Conservation (phyloP, 768 basidiomycete genomes). For the Polyporus arcularius region DNA sequence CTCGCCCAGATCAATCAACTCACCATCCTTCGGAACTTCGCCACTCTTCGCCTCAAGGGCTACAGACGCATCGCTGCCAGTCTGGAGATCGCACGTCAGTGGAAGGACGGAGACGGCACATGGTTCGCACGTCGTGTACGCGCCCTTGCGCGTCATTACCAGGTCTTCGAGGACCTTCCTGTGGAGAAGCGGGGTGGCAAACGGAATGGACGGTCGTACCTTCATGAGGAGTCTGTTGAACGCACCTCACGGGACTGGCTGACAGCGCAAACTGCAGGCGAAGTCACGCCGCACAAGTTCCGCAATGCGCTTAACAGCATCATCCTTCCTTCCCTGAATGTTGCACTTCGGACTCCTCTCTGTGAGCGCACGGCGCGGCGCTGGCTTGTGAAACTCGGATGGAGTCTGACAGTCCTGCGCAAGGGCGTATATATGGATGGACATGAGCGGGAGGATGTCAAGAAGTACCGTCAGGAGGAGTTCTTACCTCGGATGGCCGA, state of each 20-base stretch:
- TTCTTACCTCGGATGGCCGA: constrained; percentile 24
- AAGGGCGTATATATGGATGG: constrained; percentile 22
- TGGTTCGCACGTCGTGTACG: constrained; percentile 30
- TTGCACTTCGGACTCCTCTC: neutral
- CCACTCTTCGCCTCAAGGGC: constrained; percentile 37
- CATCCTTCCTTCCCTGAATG: constrained; percentile 3
- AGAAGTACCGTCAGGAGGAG: constrained; percentile 5
- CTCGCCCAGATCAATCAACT: neutral
- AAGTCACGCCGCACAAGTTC: neutral
- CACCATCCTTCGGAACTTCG: constrained; percentile 5
- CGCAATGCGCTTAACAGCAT: neutral
- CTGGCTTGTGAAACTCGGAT: constrained; percentile 15
- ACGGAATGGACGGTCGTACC: neutral
- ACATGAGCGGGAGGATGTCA: constrained; percentile 19
- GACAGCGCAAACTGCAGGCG: neutral
- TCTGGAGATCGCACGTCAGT: constrained; percentile 37
- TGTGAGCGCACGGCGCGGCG: constrained; percentile 6
- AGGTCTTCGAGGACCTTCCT: neutral
- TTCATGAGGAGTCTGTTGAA: neutral
- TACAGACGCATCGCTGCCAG: constrained; percentile 31
- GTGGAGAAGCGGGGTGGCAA: neutral
- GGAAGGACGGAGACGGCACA: constrained; percentile 35
- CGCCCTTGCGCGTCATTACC: too few species aligned
- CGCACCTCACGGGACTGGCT: neutral
- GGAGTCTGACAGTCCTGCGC: neutral